Percentiles rank a stretch among this genome's conserved stretches.
Evolutionary conservation across 768 basidiomycete species (phyloP).

Genomic region (Auriscalpium vulgare): DNA sequence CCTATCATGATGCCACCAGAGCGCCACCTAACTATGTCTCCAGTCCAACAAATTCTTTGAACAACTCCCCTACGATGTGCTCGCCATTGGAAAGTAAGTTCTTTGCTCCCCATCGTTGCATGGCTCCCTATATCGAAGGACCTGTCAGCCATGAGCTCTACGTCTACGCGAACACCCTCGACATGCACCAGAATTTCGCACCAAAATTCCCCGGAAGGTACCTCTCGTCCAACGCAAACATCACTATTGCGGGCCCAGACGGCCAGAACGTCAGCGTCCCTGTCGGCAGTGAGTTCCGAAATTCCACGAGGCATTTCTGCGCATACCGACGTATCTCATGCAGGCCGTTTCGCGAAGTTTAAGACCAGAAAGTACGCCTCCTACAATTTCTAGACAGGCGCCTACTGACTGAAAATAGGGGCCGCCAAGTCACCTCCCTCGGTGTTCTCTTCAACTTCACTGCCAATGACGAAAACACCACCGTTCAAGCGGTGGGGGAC

Average conservation of each 20-base stretch:
- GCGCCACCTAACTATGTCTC: neutral
- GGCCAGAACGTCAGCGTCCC: constrained; percentile 32
- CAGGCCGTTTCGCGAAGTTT: constrained; percentile 63
- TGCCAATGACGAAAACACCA: constrained; percentile 61
- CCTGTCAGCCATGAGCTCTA: constrained; percentile 69
- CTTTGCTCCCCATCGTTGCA: neutral
- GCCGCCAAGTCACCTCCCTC: constrained; percentile 67
- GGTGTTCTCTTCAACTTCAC: constrained; percentile 77
- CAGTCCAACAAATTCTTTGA: constrained; percentile 72
- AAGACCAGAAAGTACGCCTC: constrained; percentile 34
- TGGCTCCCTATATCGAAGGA: neutral
- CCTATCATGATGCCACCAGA: no score
- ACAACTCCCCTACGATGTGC: constrained; percentile 73
- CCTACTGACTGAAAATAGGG: constrained; percentile 26
- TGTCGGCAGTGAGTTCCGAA: constrained; percentile 32
- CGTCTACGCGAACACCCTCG: constrained; percentile 53
- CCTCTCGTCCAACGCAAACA: constrained; percentile 80
- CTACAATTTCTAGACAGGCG: no score
- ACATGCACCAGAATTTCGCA: constrained; percentile 67
- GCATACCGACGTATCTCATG: neutral
- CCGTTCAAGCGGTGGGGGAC: constrained; percentile 61
- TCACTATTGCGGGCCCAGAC: constrained; percentile 48
- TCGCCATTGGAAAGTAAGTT: constrained; percentile 73
- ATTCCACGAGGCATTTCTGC: neutral
- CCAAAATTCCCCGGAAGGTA: constrained; percentile 64